Percentiles rank a stretch among this genome's conserved stretches.
Evolutionary conservation across 2,329 filamentous ascomycete genomes (phyloP).

Genomic region (Beauveria australis): DNA sequence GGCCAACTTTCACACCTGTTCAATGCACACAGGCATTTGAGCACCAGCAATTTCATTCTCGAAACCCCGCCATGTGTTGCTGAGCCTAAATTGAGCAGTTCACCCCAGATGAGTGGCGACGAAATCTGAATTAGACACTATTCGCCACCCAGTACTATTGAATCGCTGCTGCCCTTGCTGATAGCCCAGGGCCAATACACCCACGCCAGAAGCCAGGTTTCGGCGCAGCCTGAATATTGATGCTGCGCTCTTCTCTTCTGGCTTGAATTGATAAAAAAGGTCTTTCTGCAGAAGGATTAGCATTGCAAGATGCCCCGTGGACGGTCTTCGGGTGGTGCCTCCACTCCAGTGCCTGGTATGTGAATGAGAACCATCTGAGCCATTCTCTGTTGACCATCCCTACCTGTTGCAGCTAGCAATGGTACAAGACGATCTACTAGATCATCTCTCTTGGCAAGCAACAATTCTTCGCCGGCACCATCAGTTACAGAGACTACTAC

Average conservation of each 20-base stretch:
- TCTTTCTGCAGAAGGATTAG: background rate
- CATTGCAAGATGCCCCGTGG: background rate
- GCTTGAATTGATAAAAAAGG: too few species aligned
- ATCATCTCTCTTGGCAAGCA: conserved; percentile 5
- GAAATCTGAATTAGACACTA: background rate
- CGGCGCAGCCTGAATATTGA: background rate
- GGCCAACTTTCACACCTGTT: conserved; percentile 16
- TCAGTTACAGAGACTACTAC: background rate
- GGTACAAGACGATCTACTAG: background rate
- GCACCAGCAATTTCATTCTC: background rate
- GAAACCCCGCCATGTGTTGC: background rate
- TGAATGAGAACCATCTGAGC: background rate
- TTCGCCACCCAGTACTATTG: background rate
- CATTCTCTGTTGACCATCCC: background rate
- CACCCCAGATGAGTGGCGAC: background rate
- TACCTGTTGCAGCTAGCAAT: background rate
- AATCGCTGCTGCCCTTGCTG: background rate
- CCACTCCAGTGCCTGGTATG: conserved; percentile 1
- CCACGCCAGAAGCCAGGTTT: background rate
- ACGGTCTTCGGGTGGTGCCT: background rate
- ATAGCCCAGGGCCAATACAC: background rate
- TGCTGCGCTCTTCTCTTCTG: background rate
- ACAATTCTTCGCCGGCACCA: conserved; percentile 1
- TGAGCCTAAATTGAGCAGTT: background rate
- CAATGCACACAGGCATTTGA: background rate